phyloP scores from a whole-genome alignment of 179 eudicot species.

The Corrigiola litoralis region DNA sequence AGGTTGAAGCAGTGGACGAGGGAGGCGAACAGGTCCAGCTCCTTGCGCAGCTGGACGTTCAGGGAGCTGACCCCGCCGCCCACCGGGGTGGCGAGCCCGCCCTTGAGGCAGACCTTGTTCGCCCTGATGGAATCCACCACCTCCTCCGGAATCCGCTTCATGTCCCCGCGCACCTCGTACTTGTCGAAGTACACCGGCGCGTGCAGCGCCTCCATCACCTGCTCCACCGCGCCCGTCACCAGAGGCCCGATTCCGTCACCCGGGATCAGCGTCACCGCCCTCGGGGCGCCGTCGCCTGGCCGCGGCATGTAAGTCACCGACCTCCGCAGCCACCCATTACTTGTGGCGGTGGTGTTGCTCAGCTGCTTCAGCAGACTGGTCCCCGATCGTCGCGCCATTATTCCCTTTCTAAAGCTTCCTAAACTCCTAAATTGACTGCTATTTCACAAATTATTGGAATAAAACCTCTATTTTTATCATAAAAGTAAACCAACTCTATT shows the following conservation, averaged over 20 bases:
- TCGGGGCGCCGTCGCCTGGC: slow-evolving; percentile 68
- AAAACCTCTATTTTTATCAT: too few species aligned
- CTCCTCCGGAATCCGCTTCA: slow-evolving; percentile 48
- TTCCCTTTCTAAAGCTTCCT: too few species aligned
- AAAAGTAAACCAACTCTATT: too few species aligned
- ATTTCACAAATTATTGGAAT: too few species aligned
- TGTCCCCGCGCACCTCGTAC: slow-evolving; percentile 56
- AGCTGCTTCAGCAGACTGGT: too few species aligned
- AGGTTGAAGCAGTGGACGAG: slow-evolving; percentile 74
- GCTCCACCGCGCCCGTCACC: slow-evolving; percentile 79
- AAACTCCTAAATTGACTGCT: too few species aligned
- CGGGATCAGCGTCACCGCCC: slow-evolving; percentile 72
- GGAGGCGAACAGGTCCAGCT: slow-evolving; percentile 75
- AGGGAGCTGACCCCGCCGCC: slow-evolving; percentile 89
- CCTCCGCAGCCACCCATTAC: too few species aligned
- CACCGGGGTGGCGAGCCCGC: slow-evolving; percentile 72
- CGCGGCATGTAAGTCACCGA: slow-evolving; percentile 90
- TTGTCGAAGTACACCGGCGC: slow-evolving; percentile 70
- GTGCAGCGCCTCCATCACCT: slow-evolving; percentile 75
- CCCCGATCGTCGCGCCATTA: too few species aligned
- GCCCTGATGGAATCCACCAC: slow-evolving; percentile 56
- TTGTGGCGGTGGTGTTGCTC: too few species aligned
- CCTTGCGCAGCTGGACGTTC: slow-evolving; percentile 60
- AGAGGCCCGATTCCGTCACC: slow-evolving; percentile 90
- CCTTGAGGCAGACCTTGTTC: slow-evolving; percentile 76